A percentile compares a stretch with the other conserved stretches of the same genome.
phyloP scores from a whole-genome alignment of 2,329 filamentous ascomycete species.

The Lachnellula suecica region DNA sequence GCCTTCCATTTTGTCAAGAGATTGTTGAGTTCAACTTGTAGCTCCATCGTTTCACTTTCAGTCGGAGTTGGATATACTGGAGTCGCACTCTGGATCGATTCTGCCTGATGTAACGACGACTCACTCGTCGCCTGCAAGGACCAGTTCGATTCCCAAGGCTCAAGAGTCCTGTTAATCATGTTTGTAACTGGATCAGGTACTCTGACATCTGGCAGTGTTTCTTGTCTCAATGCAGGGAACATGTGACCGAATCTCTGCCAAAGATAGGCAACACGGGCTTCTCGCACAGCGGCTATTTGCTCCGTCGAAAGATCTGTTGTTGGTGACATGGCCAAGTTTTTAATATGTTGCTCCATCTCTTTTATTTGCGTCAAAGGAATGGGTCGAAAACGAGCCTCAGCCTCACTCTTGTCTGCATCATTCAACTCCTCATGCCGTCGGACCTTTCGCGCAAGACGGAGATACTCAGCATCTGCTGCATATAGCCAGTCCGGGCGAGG shows the following conservation, averaged over 20 bases:
- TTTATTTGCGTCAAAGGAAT: conserved; percentile 1
- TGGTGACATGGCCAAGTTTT: too few relatives aligned
- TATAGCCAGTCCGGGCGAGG: too few relatives aligned
- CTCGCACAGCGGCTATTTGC: background rate
- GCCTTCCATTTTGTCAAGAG: conserved; percentile 2
- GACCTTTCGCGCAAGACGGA: background rate
- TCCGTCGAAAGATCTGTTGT: too few relatives aligned
- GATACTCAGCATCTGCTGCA: background rate
- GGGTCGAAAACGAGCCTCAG: background rate
- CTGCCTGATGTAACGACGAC: too few relatives aligned
- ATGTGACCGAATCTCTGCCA: background rate
- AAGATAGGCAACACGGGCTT: background rate
- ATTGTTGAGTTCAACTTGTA: conserved; percentile 16
- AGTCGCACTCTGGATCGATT: too few relatives aligned
- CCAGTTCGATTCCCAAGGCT: background rate
- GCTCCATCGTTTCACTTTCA: background rate
- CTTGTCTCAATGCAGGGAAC: background rate
- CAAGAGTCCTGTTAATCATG: background rate
- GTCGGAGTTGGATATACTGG: background rate
- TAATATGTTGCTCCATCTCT: conserved; percentile 3
- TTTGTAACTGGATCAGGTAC: background rate
- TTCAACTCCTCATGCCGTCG: background rate
- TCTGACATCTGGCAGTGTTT: background rate
- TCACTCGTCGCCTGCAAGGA: background rate
- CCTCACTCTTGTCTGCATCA: background rate